These are phyloP conservation scores for Candolleomyces efflorescens DNA, from an alignment of 768 basidiomycete species.

Conservation along the genomic window DNA sequence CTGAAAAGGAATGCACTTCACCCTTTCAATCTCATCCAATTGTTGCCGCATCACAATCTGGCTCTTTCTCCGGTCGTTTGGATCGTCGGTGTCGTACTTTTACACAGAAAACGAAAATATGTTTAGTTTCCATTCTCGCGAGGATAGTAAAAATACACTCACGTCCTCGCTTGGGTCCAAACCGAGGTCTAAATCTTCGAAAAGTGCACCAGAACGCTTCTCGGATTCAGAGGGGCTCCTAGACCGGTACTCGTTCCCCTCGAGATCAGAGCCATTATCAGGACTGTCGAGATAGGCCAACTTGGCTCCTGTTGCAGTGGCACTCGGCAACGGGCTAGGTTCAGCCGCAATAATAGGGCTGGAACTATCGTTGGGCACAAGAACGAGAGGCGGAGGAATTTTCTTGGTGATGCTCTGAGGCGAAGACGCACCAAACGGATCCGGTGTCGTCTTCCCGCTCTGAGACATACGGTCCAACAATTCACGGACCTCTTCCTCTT, in stretches of 20 bases:
- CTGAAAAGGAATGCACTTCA: conserved; percentile 12
- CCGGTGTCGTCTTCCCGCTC: conserved; percentile 18
- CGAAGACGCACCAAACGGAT: conserved; percentile 37
- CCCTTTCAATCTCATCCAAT: conserved; percentile 78
- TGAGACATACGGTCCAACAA: conserved; percentile 35
- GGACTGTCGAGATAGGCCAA: conserved; percentile 44
- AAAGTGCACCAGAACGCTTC: conserved; percentile 46
- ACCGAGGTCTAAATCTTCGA: conserved; percentile 49
- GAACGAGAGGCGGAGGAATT: conserved; percentile 54
- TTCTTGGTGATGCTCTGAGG: conserved; percentile 30
- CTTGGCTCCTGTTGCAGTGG: conserved; percentile 27
- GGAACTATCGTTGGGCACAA: conserved; percentile 35
- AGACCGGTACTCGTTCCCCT: conserved; percentile 35
- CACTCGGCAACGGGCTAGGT: conserved; percentile 31
- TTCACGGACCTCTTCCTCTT: conserved; percentile 38
- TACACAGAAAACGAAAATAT: conserved; percentile 3
- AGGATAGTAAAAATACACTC: conserved; percentile 16
- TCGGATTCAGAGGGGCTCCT: conserved; percentile 35
- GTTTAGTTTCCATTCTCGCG: not conserved
- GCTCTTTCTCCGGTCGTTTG: conserved; percentile 69
- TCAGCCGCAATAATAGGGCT: conserved; percentile 29
- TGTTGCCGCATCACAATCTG: conserved; percentile 71
- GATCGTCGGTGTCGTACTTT: conserved; percentile 68
- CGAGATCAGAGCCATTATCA: conserved; percentile 14
- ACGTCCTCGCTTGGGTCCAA: conserved; percentile 44